Conservation (phyloP, 2,329 filamentous ascomycete genomes). For the Aspergillus caelatus region DNA sequence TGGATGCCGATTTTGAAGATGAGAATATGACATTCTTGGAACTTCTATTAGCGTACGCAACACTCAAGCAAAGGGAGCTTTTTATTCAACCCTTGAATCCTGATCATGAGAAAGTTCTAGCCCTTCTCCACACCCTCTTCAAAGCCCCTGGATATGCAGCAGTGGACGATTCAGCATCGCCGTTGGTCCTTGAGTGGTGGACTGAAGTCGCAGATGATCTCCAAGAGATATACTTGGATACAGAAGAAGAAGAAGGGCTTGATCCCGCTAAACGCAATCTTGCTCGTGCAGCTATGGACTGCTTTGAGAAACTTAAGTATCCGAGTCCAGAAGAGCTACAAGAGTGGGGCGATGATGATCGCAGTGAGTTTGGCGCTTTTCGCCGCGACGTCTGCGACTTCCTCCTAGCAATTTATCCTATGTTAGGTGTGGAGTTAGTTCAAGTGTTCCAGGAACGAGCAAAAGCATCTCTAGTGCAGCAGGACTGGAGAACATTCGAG, state of each 20-base stretch:
- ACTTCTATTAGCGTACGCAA: slow-evolving; percentile 42
- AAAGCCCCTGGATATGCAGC: slow-evolving; percentile 44
- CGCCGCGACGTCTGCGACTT: slow-evolving; percentile 51
- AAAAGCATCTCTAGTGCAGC: slow-evolving; percentile 32
- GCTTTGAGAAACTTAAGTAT: slow-evolving; percentile 47
- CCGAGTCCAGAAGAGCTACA: slow-evolving; percentile 35
- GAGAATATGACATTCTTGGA: slow-evolving; percentile 45
- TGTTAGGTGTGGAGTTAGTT: slow-evolving; percentile 46
- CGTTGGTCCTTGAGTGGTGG: slow-evolving; percentile 46
- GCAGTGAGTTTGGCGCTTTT: slow-evolving; percentile 46
- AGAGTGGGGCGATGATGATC: slow-evolving; percentile 48
- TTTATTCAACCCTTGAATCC: slow-evolving; percentile 33
- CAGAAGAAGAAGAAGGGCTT: slow-evolving; percentile 29
- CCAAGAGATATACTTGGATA: slow-evolving; percentile 33
- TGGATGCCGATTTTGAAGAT: slow-evolving; percentile 39
- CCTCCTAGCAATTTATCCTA: slow-evolving; percentile 46
- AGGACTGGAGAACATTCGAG: slow-evolving; percentile 48
- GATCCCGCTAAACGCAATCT: slow-evolving; percentile 41
- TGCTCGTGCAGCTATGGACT: slow-evolving; percentile 43
- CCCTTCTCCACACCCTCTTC: slow-evolving; percentile 42
- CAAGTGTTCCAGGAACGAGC: slow-evolving; percentile 45
- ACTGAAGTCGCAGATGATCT: slow-evolving; percentile 44
- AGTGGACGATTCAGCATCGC: slow-evolving; percentile 43
- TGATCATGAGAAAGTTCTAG: slow-evolving; percentile 37
- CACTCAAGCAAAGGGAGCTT: slow-evolving; percentile 33